Conservation (phyloP, 176 grass and related monocot genomes). For the Elaeis guineensis region DNA sequence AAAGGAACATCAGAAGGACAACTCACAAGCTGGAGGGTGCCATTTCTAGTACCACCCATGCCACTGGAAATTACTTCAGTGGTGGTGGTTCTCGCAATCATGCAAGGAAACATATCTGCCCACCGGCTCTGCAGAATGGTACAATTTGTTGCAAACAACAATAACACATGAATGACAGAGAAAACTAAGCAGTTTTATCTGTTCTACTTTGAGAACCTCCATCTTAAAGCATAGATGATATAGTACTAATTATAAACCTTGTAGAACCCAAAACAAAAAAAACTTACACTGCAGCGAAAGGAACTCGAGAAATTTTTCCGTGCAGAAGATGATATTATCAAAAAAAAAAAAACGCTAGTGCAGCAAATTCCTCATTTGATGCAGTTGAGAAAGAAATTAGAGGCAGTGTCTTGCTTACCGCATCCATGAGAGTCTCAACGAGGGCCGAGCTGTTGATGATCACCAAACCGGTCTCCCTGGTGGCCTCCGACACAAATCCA, state of each 20-base stretch:
- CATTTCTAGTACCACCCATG: slow-evolving; percentile 61
- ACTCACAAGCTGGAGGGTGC: slow-evolving; percentile 90
- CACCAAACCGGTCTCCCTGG: slow-evolving; percentile 60
- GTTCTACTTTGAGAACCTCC: too few species aligned
- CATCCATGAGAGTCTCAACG: slow-evolving; percentile 75
- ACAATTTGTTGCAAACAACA: too few species aligned
- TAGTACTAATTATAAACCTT: too few species aligned
- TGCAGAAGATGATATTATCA: too few species aligned
- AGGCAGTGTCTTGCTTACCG: slow-evolving; percentile 31
- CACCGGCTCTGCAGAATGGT: slow-evolving; percentile 31
- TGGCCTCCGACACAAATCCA: slow-evolving; percentile 65
- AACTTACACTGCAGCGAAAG: too few species aligned
- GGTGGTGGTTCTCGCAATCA: slow-evolving; percentile 54
- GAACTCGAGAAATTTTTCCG: too few species aligned
- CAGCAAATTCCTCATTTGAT: too few species aligned
- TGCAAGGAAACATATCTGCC: slow-evolving; percentile 66
- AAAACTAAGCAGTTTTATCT: too few species aligned
- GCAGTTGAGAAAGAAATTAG: not conserved
- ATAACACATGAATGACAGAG: too few species aligned
- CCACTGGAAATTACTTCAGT: slow-evolving; percentile 58
- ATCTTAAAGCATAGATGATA: too few species aligned
- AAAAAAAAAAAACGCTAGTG: too few species aligned
- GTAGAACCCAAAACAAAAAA: too few species aligned
- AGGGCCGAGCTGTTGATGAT: slow-evolving; percentile 45
- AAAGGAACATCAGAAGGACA: not conserved